Percentiles rank a stretch among this genome's conserved stretches.
These are phyloP conservation scores for Xylariaceae sp. DNA, from an alignment of 2,329 filamentous ascomycete species.

Conservation along the genomic window DNA sequence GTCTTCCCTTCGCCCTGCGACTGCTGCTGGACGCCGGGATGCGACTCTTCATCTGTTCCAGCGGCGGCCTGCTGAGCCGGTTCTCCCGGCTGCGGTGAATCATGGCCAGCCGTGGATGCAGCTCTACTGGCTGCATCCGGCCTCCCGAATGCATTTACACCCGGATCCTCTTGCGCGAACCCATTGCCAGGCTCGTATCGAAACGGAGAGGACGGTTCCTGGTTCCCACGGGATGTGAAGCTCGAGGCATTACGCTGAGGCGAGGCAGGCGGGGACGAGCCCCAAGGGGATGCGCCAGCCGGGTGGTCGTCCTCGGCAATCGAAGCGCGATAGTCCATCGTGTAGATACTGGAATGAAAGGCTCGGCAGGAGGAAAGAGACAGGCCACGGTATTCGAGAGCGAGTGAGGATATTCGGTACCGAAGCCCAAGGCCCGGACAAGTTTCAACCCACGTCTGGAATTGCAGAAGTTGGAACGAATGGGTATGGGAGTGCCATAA, in stretches of 20 bases:
- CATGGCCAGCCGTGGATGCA: slow-evolving; percentile 33
- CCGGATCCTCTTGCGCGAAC: slow-evolving; percentile 29
- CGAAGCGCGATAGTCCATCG: slow-evolving; percentile 53
- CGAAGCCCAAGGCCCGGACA: no score
- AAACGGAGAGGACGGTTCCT: slow-evolving; percentile 33
- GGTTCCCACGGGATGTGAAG: slow-evolving; percentile 34
- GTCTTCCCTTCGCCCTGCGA: slow-evolving; percentile 15
- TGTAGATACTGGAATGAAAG: slow-evolving; percentile 5
- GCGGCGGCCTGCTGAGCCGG: slow-evolving; percentile 22
- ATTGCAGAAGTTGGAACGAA: no score
- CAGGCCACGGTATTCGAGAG: no score
- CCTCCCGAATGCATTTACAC: slow-evolving; percentile 34
- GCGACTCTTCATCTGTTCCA: slow-evolving; percentile 15
- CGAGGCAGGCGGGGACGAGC: slow-evolving; percentile 43
- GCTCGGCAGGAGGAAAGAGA: slow-evolving; percentile 5
- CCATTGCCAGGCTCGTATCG: slow-evolving; percentile 38
- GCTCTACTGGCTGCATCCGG: slow-evolving; percentile 39
- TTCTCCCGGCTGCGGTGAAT: slow-evolving; percentile 25
- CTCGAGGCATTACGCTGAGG: slow-evolving; percentile 37
- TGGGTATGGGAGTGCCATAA: no score
- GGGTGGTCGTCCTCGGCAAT: slow-evolving; percentile 48
- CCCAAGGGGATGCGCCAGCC: slow-evolving; percentile 48
- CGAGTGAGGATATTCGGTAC: no score
- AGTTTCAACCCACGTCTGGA: no score
- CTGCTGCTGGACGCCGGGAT: slow-evolving; percentile 12